Evolutionary conservation across 2,329 filamentous ascomycete species (phyloP).

Genomic region (Chaetomium sp.): DNA sequence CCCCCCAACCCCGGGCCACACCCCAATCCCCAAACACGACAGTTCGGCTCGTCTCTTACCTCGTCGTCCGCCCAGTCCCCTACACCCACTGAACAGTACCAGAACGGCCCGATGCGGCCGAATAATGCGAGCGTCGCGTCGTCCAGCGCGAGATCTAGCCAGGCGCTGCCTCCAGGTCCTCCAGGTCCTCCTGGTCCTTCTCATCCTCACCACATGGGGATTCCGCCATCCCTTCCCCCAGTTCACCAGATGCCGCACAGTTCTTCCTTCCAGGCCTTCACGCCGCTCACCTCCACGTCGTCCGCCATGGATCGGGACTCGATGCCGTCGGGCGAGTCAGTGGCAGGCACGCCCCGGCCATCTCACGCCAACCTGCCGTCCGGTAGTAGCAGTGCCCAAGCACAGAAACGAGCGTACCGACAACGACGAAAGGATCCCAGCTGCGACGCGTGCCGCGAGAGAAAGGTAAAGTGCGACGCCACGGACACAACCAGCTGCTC

Average conservation of each 20-base stretch:
- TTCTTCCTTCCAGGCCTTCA: slow-evolving; percentile 44
- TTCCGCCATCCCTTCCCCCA: slow-evolving; percentile 44
- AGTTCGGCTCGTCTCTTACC: slow-evolving; percentile 59
- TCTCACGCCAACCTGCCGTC: slow-evolving; percentile 29
- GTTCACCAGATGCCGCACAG: slow-evolving; percentile 33
- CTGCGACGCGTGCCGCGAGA: slow-evolving; percentile 91
- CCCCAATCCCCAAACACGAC: slow-evolving; percentile 44
- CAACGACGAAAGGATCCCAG: slow-evolving; percentile 94
- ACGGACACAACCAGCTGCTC: slow-evolving; percentile 95
- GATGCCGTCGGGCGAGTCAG: slow-evolving; percentile 52
- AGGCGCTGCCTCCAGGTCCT: slow-evolving; percentile 30
- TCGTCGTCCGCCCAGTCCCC: slow-evolving; percentile 54
- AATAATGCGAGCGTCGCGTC: slow-evolving; percentile 25
- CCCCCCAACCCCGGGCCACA: slow-evolving; percentile 42
- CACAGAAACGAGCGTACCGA: slow-evolving; percentile 88
- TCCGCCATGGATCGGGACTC: slow-evolving; percentile 54
- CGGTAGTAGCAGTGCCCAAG: slow-evolving; percentile 41
- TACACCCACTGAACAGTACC: slow-evolving; percentile 46
- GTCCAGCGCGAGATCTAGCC: slow-evolving; percentile 43
- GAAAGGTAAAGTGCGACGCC: slow-evolving; percentile 84
- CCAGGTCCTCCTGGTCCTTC: no score
- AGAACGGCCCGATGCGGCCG: slow-evolving; percentile 44
- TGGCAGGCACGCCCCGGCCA: slow-evolving; percentile 47
- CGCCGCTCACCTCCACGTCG: slow-evolving; percentile 42
- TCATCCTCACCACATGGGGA: slow-evolving; percentile 43